Base-by-base conservation (phyloP, 2,329 filamentous ascomycete genomes). In the Akanthomyces muscarius region DNA sequence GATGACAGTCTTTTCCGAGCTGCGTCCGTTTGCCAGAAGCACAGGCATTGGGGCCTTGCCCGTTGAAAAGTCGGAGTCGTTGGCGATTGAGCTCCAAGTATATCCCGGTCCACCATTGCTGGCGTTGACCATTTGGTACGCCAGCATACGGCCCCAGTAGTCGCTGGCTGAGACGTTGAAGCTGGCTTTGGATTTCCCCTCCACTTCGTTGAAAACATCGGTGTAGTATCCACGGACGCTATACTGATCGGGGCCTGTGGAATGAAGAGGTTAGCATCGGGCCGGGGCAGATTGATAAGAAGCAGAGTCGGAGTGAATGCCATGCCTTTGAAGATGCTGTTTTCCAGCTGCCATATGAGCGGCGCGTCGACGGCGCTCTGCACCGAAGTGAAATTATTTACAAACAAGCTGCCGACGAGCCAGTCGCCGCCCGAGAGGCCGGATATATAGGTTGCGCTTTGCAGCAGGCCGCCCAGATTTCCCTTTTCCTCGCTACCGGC, bases 381-480 rank as follows among this genome's bases (percentile, higher is more conserved):
- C 1, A 93, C 82, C 0, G 84, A 84, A 0, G 88, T 89, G 71
- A 90, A 92, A 73, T 92, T 93, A 75, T 93, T 92, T 59, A 86
- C 78, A 66, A 85, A 91, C 1, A 93, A 79, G 36, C 87, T 90
- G 2, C 89, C 89, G 3, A 93, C 82, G 21, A 92, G 78, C 90
- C 90, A 94, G 58, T 88, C 86, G 61, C 92, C 92, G 30, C 92
- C 92, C 7, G 90, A 94, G 3, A 96, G 80, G 8, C 91, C 92
- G 3, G 91, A 82, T 14, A 96, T 74, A 72, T 96, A 97, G 0
- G 91, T 96, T 0, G 90, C 77, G 3, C 89, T 83, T 77, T 97
- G 92, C 66, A 97, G 79, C 66, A 96, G 77, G 4, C 92, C 92
- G 58, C 92, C 90, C 23, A 97, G 80, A 54, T 92, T 89, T 3